Evolutionary conservation across 176 grass and related monocot genomes (phyloP), one percentile per base, ranked within the genome.

Genomic region (Alopecurus myosuroides): DNA sequence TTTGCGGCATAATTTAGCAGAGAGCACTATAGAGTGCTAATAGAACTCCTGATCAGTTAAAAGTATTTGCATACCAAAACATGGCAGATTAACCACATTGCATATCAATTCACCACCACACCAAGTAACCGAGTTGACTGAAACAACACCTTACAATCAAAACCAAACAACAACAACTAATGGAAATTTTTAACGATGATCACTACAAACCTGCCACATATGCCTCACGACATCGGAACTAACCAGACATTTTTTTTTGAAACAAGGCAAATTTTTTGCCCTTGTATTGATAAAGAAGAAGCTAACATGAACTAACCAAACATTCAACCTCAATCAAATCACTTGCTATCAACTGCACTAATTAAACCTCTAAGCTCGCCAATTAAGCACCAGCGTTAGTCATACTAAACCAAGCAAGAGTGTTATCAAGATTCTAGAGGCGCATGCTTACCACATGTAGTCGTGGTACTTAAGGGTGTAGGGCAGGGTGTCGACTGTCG

Each of bases 401-500:
- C 1, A n/a, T 72, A 39, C 53, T 52, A 29, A 33, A 22, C 51
- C 19, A 31, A 44, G 1, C 4, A 29, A 49, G 22, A 60, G 7
- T 11, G 29, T 39, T n/a, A 70, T 3, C 12, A 6, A n/a, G n/a
- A n/a, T n/a, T n/a, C n/a, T n/a, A 29, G 12, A 42, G 26, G 8
- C 33, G 9, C 56, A 1, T 4, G 72, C 49, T 84, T 85, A 94
- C 92, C 94, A 97, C 94, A 97, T 97, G 88, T 87, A 92, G 36
- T 88, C 87, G 13, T 89, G 87, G 89, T 94, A 94, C 82, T 90
- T 94, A 76, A 97, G 87, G 9, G 91, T 97, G 78, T 97, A 97
- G 0, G 91, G 94, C 0, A 70, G 87, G 90, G 82, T 94, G 87
- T n/a, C n/a, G n/a, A n/a, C n/a, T n/a, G n/a, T n/a, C n/a, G n/a